Percentiles rank a stretch among this genome's conserved stretches.
These are phyloP conservation scores for Jatropha podagrica DNA, from an alignment of 441 rosid genomes.

Conservation along the genomic window DNA sequence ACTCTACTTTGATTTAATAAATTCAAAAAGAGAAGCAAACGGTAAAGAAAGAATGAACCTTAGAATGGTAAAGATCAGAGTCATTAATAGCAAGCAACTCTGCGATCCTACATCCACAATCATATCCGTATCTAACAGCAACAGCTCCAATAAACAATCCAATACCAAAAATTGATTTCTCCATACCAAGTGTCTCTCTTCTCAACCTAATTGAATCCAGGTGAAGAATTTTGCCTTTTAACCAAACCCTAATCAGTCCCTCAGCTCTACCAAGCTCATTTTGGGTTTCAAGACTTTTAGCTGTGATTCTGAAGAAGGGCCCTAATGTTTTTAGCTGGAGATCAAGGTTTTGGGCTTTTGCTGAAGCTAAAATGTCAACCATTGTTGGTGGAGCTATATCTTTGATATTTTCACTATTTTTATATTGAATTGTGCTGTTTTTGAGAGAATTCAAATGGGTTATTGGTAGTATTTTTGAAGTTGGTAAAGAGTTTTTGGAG, in stretches of 20 bases:
- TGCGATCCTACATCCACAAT: slow-evolving; percentile 69
- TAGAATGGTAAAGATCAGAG: slow-evolving; percentile 79
- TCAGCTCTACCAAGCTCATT: slow-evolving; percentile 75
- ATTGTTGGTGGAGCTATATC: slow-evolving; percentile 47
- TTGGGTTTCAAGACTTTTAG: slow-evolving; percentile 49
- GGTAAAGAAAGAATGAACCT: slow-evolving; percentile 40
- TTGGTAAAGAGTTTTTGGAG: slow-evolving; percentile 16
- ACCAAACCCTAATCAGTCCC: slow-evolving; percentile 76
- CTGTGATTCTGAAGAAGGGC: slow-evolving; percentile 82
- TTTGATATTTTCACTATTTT: background rate
- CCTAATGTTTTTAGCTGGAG: slow-evolving; percentile 67
- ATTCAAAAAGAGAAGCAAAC: background rate
- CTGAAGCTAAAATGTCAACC: slow-evolving; percentile 63
- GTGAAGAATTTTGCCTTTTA: slow-evolving; percentile 75
- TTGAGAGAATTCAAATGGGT: slow-evolving; percentile 22
- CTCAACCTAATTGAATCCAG: slow-evolving; percentile 67
- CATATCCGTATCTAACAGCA: slow-evolving; percentile 75
- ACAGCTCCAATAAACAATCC: slow-evolving; percentile 91
- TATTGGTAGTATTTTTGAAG: slow-evolving; percentile 21
- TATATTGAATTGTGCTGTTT: slow-evolving; percentile 9
- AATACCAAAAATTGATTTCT: slow-evolving; percentile 76
- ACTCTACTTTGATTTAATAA: background rate
- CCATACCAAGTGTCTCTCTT: slow-evolving; percentile 72
- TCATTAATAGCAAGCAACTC: slow-evolving; percentile 92
- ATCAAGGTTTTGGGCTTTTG: slow-evolving; percentile 72